Percentiles rank a stretch among this genome's conserved stretches.
Evolutionary conservation across 371 early-diverging fungal genomes (phyloP).

Genomic region (Mortierella sp.): DNA sequence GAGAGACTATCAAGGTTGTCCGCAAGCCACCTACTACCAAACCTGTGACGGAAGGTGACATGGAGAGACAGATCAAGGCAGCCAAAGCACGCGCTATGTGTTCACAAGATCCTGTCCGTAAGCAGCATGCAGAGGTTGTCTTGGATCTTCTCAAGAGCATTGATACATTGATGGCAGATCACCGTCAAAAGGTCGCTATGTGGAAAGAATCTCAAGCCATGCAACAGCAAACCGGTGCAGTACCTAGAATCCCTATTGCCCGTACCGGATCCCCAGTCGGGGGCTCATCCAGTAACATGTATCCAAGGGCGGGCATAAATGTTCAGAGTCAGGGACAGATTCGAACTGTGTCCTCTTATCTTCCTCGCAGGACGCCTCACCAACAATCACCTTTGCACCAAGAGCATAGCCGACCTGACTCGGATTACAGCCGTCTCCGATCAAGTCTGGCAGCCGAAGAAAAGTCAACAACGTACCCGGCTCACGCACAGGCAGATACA

Average conservation of each 20-base stretch:
- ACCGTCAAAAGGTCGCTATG: conserved; percentile 32
- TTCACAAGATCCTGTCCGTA: conserved; percentile 44
- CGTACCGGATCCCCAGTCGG: neutral
- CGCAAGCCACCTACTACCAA: conserved; percentile 27
- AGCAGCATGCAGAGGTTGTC: conserved; percentile 52
- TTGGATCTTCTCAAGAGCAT: conserved; percentile 50
- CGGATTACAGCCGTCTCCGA: conserved; percentile 30
- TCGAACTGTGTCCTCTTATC: conserved; percentile 53
- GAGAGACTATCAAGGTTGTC: conserved; percentile 1
- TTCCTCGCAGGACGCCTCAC: conserved; percentile 31
- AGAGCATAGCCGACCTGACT: conserved; percentile 16
- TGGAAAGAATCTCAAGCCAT: conserved; percentile 18
- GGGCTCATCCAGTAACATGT: neutral
- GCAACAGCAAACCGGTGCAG: neutral
- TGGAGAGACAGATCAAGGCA: conserved; percentile 45
- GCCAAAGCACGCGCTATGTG: conserved; percentile 49
- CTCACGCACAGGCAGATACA: neutral
- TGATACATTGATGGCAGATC: conserved; percentile 40
- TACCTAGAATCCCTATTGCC: neutral
- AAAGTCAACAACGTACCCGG: neutral
- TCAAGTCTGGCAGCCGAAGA: conserved; percentile 20
- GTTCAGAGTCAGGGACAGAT: conserved; percentile 50
- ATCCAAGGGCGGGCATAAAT: conserved; percentile 24
- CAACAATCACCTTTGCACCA: conserved; percentile 46
- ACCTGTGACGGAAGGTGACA: conserved; percentile 38